Base-by-base conservation (phyloP, 202 grass and related monocot genomes). In the Sporobolus alterniflorus region DNA sequence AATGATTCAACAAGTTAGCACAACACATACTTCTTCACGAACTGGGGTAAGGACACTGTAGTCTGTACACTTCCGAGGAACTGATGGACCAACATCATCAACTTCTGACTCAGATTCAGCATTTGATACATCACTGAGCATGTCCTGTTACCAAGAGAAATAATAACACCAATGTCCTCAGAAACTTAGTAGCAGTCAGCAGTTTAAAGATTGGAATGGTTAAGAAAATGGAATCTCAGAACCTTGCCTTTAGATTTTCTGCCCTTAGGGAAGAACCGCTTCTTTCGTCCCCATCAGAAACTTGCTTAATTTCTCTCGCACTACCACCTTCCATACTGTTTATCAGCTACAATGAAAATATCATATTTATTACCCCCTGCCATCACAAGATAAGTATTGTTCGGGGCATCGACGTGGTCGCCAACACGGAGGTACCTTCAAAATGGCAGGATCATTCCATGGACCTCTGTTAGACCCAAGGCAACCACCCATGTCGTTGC, bases 391-490 rank as follows among this genome's bases (percentile, higher is more conserved):
- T 59, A 59, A 59, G 21, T 55, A n/a, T 56, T 2, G 1, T 56
- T 24, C 9, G 9, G 52, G 52, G 11, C 52, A 55, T 10, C n/a
- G 21, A 55, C 20, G 24, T 11, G 20, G 21, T 55, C 21, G 24
- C 21, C 20, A 55, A 55, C 51, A 24, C 21, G 51, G 54, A 69
- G 74, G 28, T 86, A 92, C 93, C 93, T 96, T 96, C 79, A 92
- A 73, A 79, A 91, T 91, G 11, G 60, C 31, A 87, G 89, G 76
- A 57, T 97, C 94, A 46, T 97, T 93, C 94, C 94, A 97, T 33
- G 94, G 94, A n/a, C 94, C 94, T 77, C 87, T 91, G 69, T 91
- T 91, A 20, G 91, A 93, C 64, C 83, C 56, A 25, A 97, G 91
- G 59, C 94, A 97, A 55, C 94, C 94, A 55, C 83, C 85, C 26